Evolutionary conservation across 2,329 filamentous ascomycete genomes (phyloP).

Genomic region (Mycosphaerella arachidis): DNA sequence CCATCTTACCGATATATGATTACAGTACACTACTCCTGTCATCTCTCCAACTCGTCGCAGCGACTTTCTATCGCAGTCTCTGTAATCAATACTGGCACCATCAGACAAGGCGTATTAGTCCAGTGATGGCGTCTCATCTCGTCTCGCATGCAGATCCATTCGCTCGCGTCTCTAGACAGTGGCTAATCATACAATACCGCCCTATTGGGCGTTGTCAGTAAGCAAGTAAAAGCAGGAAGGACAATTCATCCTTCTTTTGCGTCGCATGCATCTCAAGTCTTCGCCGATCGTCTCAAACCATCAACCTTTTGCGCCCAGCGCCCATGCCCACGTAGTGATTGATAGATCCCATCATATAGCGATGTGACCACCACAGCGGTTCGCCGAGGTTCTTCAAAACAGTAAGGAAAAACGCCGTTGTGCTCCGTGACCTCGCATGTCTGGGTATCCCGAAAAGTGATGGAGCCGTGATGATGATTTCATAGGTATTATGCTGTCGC

Average conservation of each 20-base stretch:
- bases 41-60: neutral
- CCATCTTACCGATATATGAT: neutral
- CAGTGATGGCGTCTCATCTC: neutral
- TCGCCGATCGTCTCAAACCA: neutral
- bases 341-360: neutral
- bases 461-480: neutral
- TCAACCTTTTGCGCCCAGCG: neutral
- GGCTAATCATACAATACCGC: slow-evolving; percentile 1
- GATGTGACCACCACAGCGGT: neutral
- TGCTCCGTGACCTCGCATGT: neutral
- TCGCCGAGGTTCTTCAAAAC: neutral
- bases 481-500: neutral
- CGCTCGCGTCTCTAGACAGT: neutral
- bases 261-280: neutral
- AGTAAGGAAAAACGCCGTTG: neutral
- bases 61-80: neutral
- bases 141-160: slow-evolving; percentile 1
- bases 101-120: neutral
- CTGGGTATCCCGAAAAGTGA: slow-evolving; percentile 3
- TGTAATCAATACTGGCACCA: neutral
- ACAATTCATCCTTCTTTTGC: neutral
- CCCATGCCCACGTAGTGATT: neutral
- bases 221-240: neutral
- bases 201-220: neutral
- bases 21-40: neutral